Evolutionary conservation across 495 filamentous ascomycete genomes (phyloP), one percentile per base, ranked within the genome.

Genomic region (Aspergillus sclerotioniger): DNA sequence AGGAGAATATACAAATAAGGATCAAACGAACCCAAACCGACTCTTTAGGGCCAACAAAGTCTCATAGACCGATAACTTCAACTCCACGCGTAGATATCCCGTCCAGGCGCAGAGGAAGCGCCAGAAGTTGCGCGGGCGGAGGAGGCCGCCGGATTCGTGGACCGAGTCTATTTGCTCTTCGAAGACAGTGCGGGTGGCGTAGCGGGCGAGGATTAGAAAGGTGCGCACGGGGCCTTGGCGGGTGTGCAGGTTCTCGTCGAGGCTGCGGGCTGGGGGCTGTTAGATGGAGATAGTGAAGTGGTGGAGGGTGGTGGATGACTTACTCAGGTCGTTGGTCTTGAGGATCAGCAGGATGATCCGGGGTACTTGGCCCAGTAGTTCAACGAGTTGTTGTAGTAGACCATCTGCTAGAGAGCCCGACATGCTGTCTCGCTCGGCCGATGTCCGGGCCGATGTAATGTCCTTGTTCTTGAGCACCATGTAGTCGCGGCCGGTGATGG

Each of bases 311-410:
- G 21, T 19, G n/a, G 8, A 33, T 7, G 45, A 72, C 83, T 66
- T 78, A 86, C 83, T 99, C 41, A 99, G 76, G 71, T 99, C 95
- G 69, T 99, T 99, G 1, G 95, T 99, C 75, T 99, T 99, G 53
- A 99, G 80, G 62, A 99, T 97, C 6, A 99, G 77, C 15, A 99
- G 81, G 39, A 99, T 95, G 56, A 98, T 88, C 12, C 91, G 77
- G 6, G 95, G 95, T 2, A 99, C 91, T 61, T 90, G 84, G 31
- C 90, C 89, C 8, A 99, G 81, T 63, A 99, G 76, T 56, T 93
- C 89, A 9, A 99, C 89, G 9, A 99, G 76, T 53, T 96, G 85
- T 55, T 87, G 88, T 35, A 99, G 74, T 74, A 98, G 83, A 10
- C 94, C 95, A 51, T 96, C 91, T 15, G 89, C 87, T 55, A 98